Evolutionary conservation across 306 rosid species (phyloP).

Genomic region (Senna siamea): DNA sequence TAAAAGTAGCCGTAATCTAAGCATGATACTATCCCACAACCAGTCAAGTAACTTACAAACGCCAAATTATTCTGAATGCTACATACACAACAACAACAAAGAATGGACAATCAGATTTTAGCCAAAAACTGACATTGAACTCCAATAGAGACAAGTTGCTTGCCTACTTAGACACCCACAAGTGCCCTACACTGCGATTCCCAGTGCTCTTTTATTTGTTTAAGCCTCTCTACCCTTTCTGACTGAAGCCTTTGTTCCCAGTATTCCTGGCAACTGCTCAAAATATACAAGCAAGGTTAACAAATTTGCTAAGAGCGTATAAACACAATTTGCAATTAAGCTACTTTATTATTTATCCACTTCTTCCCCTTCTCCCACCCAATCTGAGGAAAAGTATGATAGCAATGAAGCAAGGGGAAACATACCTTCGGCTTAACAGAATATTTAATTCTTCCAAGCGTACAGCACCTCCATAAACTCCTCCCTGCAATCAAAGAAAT

Average conservation of each 20-base stretch:
- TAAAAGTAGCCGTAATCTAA: neutral
- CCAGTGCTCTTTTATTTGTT: constrained; percentile 84
- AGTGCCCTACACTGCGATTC: constrained; percentile 62
- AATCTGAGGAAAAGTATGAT: neutral
- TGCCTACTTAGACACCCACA: constrained; percentile 44
- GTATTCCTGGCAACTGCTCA: constrained; percentile 67
- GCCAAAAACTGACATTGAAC: neutral
- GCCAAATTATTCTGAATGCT: neutral
- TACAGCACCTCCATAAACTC: constrained; percentile 67
- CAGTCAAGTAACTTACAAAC: neutral
- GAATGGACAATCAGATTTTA: neutral
- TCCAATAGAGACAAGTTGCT: no score
- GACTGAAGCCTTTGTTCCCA: constrained; percentile 71
- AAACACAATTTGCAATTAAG: neutral
- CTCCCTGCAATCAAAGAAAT: constrained; percentile 48
- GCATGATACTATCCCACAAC: no score
- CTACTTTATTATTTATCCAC: neutral
- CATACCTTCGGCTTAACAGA: constrained; percentile 68
- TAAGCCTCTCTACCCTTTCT: constrained; percentile 79
- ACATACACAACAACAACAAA: constrained; percentile 1
- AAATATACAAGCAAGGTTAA: neutral
- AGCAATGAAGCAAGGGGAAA: neutral
- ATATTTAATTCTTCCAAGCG: constrained; percentile 76
- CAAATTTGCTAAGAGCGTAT: neutral
- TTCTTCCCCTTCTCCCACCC: neutral